Evolutionary conservation across 2,329 filamentous ascomycete genomes (phyloP).

Genomic region (Aschersonia sp.): DNA sequence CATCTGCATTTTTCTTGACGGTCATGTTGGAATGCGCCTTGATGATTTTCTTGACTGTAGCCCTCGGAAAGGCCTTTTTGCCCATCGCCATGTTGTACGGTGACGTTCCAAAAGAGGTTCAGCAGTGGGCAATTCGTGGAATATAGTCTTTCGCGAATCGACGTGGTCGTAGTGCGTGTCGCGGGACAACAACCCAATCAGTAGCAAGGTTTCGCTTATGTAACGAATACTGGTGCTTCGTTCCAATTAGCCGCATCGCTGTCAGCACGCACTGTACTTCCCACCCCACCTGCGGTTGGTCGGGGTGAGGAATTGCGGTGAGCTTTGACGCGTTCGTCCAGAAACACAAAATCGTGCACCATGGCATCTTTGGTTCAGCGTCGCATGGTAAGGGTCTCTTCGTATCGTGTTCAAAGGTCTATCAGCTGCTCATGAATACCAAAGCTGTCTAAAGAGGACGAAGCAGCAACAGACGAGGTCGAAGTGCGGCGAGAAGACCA

Average conservation of each 20-base stretch:
- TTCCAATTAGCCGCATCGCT: too few relatives aligned
- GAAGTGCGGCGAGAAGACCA: slow-evolving; percentile 95
- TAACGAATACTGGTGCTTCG: too few relatives aligned
- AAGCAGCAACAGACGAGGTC: slow-evolving; percentile 64
- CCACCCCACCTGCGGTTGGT: too few relatives aligned
- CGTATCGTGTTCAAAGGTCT: neutral
- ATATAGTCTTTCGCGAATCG: too few relatives aligned
- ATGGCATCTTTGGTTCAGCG: slow-evolving; percentile 38
- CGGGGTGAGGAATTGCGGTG: neutral
- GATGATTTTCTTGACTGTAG: slow-evolving; percentile 75
- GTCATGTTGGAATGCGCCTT: slow-evolving; percentile 75
- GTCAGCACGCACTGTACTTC: too few relatives aligned
- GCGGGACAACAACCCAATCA: too few relatives aligned
- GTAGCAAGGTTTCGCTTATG: too few relatives aligned
- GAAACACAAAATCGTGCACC: slow-evolving; percentile 2
- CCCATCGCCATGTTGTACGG: slow-evolving; percentile 22
- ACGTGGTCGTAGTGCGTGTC: too few relatives aligned
- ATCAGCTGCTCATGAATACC: slow-evolving; percentile 5
- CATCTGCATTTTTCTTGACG: slow-evolving; percentile 73
- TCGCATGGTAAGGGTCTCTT: slow-evolving; percentile 36
- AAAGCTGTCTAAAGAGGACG: slow-evolving; percentile 88
- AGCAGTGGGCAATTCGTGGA: too few relatives aligned
- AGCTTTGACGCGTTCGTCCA: neutral
- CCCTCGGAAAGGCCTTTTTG: slow-evolving; percentile 69
- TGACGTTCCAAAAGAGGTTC: neutral